These are phyloP conservation scores for Porodaedalea pini DNA, from an alignment of 1,284 basidiomycete genomes.

Conservation along the genomic window DNA sequence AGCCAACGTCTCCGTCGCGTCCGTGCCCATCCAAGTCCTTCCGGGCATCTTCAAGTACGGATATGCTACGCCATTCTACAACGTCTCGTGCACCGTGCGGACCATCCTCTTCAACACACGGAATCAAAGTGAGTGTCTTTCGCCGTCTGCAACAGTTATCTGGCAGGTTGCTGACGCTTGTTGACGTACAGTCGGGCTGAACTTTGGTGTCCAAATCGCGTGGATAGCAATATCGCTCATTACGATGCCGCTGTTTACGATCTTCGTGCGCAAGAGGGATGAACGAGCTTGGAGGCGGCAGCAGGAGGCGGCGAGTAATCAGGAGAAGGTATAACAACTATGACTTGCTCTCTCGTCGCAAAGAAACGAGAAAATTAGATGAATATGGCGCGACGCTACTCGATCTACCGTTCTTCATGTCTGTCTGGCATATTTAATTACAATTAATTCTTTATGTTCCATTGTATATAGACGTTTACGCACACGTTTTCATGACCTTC, in stretches of 20 bases:
- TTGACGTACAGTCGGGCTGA: constrained; percentile 51
- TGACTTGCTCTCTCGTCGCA: no score
- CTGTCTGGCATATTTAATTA: no score
- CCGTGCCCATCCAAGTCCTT: constrained; percentile 65
- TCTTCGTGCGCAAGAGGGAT: constrained; percentile 33
- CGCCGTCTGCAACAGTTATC: constrained; percentile 1
- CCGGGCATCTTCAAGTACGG: constrained; percentile 64
- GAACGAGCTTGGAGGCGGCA: constrained; percentile 9
- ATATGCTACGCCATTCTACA: constrained; percentile 72
- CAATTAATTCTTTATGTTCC: no score
- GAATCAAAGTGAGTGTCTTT: constrained; percentile 45
- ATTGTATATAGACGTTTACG: no score
- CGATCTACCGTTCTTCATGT: no score
- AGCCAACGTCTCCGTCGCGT: constrained; percentile 68
- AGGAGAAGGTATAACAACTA: no score
- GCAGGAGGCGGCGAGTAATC: neutral
- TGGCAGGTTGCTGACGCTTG: constrained; percentile 4
- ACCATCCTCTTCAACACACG: constrained; percentile 67
- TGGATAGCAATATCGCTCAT: constrained; percentile 53
- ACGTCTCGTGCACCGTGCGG: constrained; percentile 55
- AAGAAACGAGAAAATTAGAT: no score
- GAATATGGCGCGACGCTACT: no score
- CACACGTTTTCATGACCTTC: no score
- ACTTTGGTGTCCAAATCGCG: constrained; percentile 55
- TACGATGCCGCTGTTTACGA: constrained; percentile 47